phyloP scores from a whole-genome alignment of 2,329 filamentous ascomycete species.

The Thermothelomyces thermophilus region DNA sequence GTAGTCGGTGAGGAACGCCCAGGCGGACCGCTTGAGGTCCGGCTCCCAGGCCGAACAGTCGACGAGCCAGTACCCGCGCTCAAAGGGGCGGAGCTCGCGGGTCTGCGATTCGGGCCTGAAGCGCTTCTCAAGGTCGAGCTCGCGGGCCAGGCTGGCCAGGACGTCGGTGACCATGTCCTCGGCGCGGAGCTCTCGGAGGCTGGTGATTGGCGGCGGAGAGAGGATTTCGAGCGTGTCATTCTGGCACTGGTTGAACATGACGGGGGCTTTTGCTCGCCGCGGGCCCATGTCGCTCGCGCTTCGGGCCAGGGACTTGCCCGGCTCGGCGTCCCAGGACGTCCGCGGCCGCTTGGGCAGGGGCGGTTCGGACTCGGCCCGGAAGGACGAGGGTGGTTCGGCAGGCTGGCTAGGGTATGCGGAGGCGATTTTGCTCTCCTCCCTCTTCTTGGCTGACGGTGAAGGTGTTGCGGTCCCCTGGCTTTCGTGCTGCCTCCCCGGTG shows the following conservation, averaged over 20 bases:
- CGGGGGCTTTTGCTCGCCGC: background rate
- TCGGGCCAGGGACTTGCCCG: constrained; percentile 26
- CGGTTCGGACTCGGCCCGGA: constrained; percentile 31
- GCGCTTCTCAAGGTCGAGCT: constrained; percentile 45
- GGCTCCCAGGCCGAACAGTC: constrained; percentile 49
- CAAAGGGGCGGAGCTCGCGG: constrained; percentile 49
- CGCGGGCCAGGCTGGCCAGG: constrained; percentile 45
- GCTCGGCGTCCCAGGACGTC: constrained; percentile 12
- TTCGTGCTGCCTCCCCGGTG: background rate
- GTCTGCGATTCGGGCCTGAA: constrained; percentile 46
- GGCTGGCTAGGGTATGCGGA: constrained; percentile 12
- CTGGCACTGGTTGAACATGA: background rate
- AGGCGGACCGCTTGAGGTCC: constrained; percentile 46
- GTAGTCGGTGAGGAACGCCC: constrained; percentile 55
- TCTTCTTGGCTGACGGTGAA: background rate
- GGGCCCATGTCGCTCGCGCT: constrained; percentile 32
- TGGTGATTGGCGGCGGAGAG: constrained; percentile 48
- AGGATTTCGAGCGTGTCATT: constrained; percentile 41
- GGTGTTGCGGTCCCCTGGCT: background rate
- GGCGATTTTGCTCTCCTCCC: constrained; percentile 8
- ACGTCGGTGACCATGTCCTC: constrained; percentile 50
- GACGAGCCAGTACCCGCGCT: constrained; percentile 74
- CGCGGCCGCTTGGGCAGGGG: constrained; percentile 26
- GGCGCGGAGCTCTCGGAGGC: constrained; percentile 36
- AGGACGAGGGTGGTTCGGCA: constrained; percentile 4